Evolutionary conservation across 2,329 filamentous ascomycete genomes (phyloP).

Genomic region (Exophiala alcalophila): DNA sequence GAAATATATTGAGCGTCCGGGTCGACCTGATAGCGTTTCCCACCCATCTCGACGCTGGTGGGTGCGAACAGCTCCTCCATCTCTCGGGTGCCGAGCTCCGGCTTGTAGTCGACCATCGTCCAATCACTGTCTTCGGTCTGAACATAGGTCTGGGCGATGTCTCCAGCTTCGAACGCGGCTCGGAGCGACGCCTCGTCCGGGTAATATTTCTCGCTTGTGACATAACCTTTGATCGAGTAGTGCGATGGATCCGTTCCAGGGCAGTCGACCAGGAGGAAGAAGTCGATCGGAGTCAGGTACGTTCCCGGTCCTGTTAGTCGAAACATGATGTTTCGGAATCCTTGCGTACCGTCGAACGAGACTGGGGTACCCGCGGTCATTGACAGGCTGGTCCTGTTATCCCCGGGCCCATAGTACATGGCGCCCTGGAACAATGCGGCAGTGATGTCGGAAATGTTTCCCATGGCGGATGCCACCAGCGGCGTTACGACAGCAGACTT

Average conservation of each 20-base stretch:
- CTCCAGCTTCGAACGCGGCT: conserved; percentile 39
- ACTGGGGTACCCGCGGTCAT: conserved; percentile 37
- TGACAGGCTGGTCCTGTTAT: conserved; percentile 29
- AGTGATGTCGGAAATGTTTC: conserved; percentile 49
- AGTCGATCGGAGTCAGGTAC: conserved; percentile 46
- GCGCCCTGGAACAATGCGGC: conserved; percentile 37
- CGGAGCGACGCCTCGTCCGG: conserved; percentile 36
- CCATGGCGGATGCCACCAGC: conserved; percentile 41
- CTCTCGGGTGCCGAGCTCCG: conserved; percentile 11
- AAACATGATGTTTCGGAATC: conserved; percentile 45
- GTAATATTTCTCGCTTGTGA: conserved; percentile 44
- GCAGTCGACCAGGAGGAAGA: conserved; percentile 46
- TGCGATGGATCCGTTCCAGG: conserved; percentile 45
- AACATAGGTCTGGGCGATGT: conserved; percentile 37
- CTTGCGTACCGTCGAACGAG: conserved; percentile 43
- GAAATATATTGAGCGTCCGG: conserved; percentile 14
- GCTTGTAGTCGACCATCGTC: conserved; percentile 21
- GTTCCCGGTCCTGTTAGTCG: conserved; percentile 40
- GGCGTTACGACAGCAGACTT: conserved; percentile 35
- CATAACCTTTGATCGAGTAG: conserved; percentile 45
- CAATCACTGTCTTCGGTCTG: conserved; percentile 31
- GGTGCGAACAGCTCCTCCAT: conserved; percentile 18
- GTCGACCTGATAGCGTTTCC: conserved; percentile 18
- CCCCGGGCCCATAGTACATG: conserved; percentile 31
- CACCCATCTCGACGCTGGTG: conserved; percentile 15